Conservation (phyloP, 169 alveolate species). For the Eimeria tenella region DNA sequence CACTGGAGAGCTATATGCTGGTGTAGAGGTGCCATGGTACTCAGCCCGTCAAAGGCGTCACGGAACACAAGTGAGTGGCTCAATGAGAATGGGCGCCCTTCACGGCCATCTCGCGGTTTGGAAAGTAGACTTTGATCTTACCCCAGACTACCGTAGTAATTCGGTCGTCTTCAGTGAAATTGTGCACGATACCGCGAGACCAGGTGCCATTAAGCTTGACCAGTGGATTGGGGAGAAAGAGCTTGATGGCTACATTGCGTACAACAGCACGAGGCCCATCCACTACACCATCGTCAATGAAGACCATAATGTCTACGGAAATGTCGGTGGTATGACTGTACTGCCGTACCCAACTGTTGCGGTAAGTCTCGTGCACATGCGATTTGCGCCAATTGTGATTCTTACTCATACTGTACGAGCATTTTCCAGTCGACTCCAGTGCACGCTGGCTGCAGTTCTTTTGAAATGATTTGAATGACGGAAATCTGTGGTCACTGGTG, state of each 20-base stretch:
- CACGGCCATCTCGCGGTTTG: slow-evolving; percentile 85
- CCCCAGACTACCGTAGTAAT: slow-evolving; percentile 80
- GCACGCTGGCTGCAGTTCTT: neutral
- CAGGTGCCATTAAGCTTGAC: slow-evolving; percentile 83
- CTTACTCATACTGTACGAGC: neutral
- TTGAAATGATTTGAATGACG: neutral
- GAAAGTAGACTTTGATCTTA: slow-evolving; percentile 85
- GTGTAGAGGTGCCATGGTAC: slow-evolving; percentile 85
- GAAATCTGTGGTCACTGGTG: neutral
- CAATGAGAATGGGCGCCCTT: slow-evolving; percentile 86
- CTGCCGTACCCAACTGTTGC: slow-evolving; percentile 77
- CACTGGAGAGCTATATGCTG: slow-evolving; percentile 87
- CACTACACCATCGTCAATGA: slow-evolving; percentile 83
- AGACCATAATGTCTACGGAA: slow-evolving; percentile 83
- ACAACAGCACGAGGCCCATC: slow-evolving; percentile 83
- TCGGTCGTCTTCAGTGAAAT: slow-evolving; percentile 83
- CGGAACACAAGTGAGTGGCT: slow-evolving; percentile 84
- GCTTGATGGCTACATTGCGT: slow-evolving; percentile 78
- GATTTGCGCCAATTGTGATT: neutral
- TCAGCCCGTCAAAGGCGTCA: slow-evolving; percentile 82
- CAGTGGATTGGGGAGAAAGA: slow-evolving; percentile 82
- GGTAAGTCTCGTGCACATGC: slow-evolving; percentile 24
- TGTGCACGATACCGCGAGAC: slow-evolving; percentile 80
- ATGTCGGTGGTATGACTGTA: slow-evolving; percentile 83
- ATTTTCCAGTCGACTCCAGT: neutral